Evolutionary conservation across 1,139 yeast species (phyloP), one percentile per base, ranked within the genome.

Genomic region (Zygoascus sp.): DNA sequence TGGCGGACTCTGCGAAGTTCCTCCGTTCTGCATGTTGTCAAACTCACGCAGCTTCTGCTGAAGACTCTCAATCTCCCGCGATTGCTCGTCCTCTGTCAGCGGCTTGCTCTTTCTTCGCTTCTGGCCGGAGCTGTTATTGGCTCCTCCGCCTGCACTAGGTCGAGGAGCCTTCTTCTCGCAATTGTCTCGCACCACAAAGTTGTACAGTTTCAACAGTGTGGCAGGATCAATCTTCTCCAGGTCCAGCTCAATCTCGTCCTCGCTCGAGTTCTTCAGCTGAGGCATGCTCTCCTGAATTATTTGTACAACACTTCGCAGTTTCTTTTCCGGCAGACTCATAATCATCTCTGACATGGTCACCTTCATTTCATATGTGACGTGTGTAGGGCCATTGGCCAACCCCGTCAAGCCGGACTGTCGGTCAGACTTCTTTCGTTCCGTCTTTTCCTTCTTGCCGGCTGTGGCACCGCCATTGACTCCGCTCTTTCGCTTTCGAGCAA

Each of bases 231-330:
- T 76, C 66, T 84, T 87, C 66, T 92, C 97, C 82, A 94, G 85
- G 66, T 94, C 98, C 53, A 92, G 75, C 71, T 94, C 98, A 51
- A 92, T 94, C 63, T 84, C 94, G 59, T 92, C 98, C 54, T 81
- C 83, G 40, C 79, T 82, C 48, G 74, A 74, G 59, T 80, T 80
- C 54, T 76, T 76, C 54, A 85, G 75, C 56, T 87, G 86, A n/a
- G 87, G 87, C 74, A 89, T 79, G 56, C 87, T 84, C 64, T 86
- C 95, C 61, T 85, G 85, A 57, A 92, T 88, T 54, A 92, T 88
- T 48, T 84, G 80, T 54, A 92, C 77, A 34, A 89, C 95, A 49
- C 85, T 84, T 58, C 83, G 87, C 59, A 92, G 71, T 69, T 86
- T 87, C 66, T 83, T 81, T 55, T 88, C 95, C 28, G 89, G 78